phyloP scores from a whole-genome alignment of 108 stramenopile genomes.

The Stephanodiscus triporus region DNA sequence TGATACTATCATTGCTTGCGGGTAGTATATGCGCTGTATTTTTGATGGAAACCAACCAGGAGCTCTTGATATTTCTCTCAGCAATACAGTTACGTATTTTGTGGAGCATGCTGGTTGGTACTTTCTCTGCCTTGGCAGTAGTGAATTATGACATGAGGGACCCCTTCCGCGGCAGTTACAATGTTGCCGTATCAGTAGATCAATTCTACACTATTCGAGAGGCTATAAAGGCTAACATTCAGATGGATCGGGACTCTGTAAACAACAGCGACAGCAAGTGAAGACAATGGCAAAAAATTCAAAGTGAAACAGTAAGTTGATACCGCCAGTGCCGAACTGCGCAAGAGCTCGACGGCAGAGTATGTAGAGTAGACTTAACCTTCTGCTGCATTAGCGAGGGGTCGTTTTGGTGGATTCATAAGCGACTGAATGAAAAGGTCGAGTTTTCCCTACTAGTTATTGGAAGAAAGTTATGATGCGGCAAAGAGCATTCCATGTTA shows the following conservation, averaged over 20 bases:
- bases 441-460: background rate
- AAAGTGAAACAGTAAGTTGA: background rate
- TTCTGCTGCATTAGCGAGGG: too few relatives aligned
- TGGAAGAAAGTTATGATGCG: background rate
- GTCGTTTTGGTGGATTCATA: too few relatives aligned
- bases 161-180: conserved; percentile 54
- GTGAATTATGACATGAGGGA: conserved; percentile 66
- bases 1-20: conserved; percentile 50
- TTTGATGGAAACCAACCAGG: conserved; percentile 64
- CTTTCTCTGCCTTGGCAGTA: conserved; percentile 63
- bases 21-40: conserved; percentile 53
- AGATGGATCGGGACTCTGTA: conserved; percentile 27
- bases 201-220: conserved; percentile 73
- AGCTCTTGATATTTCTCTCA: conserved; percentile 63
- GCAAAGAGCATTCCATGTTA: background rate
- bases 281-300: background rate
- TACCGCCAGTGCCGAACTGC: too few relatives aligned
- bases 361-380: too few relatives aligned
- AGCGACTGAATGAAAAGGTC: too few relatives aligned
- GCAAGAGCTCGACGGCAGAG: too few relatives aligned
- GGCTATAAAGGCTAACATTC: conserved; percentile 42
- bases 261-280: background rate
- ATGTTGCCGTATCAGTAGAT: conserved; percentile 52
- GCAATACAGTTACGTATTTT: conserved; percentile 68
- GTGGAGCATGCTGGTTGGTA: conserved; percentile 70